Conservation (phyloP, 495 filamentous ascomycete genomes). For the Aspergillus mulundensis region DNA sequence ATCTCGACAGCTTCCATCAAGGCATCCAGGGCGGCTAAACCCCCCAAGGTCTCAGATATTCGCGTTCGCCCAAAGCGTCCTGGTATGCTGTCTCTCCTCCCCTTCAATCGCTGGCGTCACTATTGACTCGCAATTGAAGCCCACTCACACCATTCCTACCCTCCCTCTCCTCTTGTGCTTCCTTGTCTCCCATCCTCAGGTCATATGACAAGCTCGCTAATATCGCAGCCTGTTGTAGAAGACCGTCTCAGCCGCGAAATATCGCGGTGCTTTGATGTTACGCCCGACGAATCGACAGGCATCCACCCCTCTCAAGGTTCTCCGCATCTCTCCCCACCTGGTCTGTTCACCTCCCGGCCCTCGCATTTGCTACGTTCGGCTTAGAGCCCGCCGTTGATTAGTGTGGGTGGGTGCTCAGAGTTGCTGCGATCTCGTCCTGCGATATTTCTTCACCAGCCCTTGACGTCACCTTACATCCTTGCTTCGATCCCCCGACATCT, state of each 20-base stretch:
- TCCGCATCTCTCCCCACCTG: slow-evolving; percentile 18
- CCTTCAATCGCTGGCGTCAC: background rate
- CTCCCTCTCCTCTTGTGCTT: slow-evolving; percentile 4
- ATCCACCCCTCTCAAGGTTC: slow-evolving; percentile 13
- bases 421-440: background rate
- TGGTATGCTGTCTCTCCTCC: slow-evolving; percentile 17
- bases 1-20: background rate
- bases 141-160: slow-evolving; percentile 7
- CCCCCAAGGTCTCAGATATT: background rate
- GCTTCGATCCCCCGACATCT: slow-evolving; percentile 1
- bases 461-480: slow-evolving; percentile 4
- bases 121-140: slow-evolving; percentile 6
- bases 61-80: background rate
- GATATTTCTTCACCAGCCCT: background rate
- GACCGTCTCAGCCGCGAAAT: slow-evolving; percentile 12
- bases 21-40: background rate
- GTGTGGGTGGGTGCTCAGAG: background rate
- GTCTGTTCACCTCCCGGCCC: slow-evolving; percentile 4
- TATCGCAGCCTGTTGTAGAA: slow-evolving; percentile 19
- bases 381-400: background rate
- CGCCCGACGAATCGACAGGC: slow-evolving; percentile 8
- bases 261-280: slow-evolving; percentile 14
- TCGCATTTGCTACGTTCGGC: slow-evolving; percentile 12
- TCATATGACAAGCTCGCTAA: slow-evolving; percentile 24
- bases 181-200: slow-evolving; percentile 6